A percentile compares a stretch with the other conserved stretches of the same genome.
Conservation (phyloP, 2,329 filamentous ascomycete species). For the Aaosphaeria arxii region DNA sequence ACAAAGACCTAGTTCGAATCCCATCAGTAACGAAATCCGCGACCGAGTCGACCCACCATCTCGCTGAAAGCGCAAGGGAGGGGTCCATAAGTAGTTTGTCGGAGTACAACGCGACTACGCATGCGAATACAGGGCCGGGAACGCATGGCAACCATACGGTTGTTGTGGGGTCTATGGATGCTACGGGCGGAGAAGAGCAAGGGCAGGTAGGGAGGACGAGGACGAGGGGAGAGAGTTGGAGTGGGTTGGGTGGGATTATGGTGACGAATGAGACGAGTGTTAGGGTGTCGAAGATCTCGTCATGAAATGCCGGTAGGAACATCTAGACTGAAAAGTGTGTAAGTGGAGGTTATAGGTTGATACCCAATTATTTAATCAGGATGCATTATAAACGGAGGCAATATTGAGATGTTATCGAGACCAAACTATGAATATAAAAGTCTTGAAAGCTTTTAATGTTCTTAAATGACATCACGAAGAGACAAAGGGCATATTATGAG, state of each 20-base stretch:
- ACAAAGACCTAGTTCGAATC: background rate
- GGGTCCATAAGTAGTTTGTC: constrained; percentile 2
- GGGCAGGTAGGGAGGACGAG: background rate
- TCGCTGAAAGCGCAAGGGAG: background rate
- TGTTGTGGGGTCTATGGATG: background rate
- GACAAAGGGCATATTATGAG: too few species aligned
- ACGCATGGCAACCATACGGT: constrained; percentile 3
- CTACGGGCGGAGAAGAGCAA: background rate
- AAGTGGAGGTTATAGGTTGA: too few species aligned
- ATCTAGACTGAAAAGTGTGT: too few species aligned
- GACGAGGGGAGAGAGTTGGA: background rate
- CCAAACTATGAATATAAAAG: too few species aligned
- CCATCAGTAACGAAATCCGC: background rate
- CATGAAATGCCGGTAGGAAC: too few species aligned
- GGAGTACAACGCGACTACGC: background rate
- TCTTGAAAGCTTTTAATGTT: too few species aligned
- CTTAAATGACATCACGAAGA: too few species aligned
- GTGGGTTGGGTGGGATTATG: constrained; percentile 4
- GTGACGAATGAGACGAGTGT: constrained; percentile 11
- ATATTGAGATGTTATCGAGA: too few species aligned
- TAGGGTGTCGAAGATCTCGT: background rate
- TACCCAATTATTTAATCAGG: too few species aligned
- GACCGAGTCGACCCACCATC: constrained; percentile 3
- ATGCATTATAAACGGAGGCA: too few species aligned
- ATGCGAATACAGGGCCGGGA: background rate